Evolutionary conservation across 352 stramenopile genomes (phyloP).

Genomic region (Pythium brachiatum): DNA sequence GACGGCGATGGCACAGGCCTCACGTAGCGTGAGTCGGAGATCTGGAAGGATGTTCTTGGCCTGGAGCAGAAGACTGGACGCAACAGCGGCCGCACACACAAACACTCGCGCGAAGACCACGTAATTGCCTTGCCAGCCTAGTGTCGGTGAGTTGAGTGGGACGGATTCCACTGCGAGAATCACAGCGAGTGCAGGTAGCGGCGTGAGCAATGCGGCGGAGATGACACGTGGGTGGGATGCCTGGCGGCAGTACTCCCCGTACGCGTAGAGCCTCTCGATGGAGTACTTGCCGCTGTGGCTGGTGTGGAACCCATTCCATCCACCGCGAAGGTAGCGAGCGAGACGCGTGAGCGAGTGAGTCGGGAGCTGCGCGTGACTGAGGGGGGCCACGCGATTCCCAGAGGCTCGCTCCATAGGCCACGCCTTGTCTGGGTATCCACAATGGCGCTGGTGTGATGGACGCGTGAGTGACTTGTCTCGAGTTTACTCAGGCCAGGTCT

Average conservation of each 20-base stretch:
- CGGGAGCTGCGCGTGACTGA: no score
- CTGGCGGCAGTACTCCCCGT: not conserved
- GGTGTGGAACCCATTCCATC: no score
- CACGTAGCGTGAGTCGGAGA: not conserved
- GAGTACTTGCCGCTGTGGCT: not conserved
- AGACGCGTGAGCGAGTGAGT: no score
- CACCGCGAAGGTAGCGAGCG: no score
- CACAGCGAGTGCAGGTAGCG: not conserved
- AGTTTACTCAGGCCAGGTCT: no score
- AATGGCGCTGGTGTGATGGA: no score
- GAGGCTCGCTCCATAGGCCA: no score
- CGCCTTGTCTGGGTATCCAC: no score
- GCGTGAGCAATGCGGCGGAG: not conserved
- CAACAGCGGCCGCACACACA: no score
- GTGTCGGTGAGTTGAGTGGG: not conserved
- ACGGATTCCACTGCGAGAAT: not conserved
- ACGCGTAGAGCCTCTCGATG: not conserved
- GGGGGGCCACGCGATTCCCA: no score
- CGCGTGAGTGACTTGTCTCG: no score
- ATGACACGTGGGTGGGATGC: not conserved
- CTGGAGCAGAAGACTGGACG: not conserved
- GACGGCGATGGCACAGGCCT: not conserved
- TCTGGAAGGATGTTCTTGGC: constrained; percentile 10
- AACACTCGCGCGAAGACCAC: not conserved
- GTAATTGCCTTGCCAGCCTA: not conserved